These are phyloP conservation scores for Aspergillus hiratsukae DNA, from an alignment of 2,329 filamentous ascomycete species.

Conservation along the genomic window DNA sequence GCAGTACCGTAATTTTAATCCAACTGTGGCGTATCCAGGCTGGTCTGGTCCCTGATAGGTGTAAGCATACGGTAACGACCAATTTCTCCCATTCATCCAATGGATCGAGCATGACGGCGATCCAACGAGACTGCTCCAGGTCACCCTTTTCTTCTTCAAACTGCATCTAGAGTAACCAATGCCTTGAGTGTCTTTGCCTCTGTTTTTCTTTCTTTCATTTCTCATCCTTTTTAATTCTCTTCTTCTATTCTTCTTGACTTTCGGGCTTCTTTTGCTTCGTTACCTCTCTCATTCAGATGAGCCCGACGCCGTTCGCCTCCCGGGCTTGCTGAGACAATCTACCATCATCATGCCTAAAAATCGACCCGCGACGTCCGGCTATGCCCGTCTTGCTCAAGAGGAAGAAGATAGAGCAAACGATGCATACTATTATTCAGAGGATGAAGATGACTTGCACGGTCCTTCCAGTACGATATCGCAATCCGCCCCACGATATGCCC, in stretches of 20 bases:
- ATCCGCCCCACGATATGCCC: constrained; percentile 58
- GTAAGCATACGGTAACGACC: neutral
- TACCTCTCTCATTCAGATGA: neutral
- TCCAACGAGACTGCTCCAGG: neutral
- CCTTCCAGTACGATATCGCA: constrained; percentile 53
- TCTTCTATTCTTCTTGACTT: neutral
- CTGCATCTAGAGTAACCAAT: constrained; percentile 2
- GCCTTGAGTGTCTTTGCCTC: constrained; percentile 11
- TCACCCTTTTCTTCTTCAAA: neutral
- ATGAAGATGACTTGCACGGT: constrained; percentile 58
- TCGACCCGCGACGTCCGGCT: constrained; percentile 72
- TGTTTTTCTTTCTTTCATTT: constrained; percentile 1
- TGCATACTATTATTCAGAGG: constrained; percentile 64
- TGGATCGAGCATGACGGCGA: neutral
- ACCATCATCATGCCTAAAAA: constrained; percentile 58
- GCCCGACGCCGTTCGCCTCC: constrained; percentile 7
- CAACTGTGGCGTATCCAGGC: neutral
- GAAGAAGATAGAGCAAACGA: constrained; percentile 52
- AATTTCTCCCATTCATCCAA: neutral
- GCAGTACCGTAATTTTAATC: constrained; percentile 9
- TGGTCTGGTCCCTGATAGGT: neutral
- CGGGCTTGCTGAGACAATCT: constrained; percentile 3
- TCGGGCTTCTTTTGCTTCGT: neutral
- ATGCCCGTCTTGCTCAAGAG: constrained; percentile 78
- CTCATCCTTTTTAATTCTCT: neutral